phyloP scores from a whole-genome alignment of 1,284 basidiomycete species.

The Malassezia psittaci region DNA sequence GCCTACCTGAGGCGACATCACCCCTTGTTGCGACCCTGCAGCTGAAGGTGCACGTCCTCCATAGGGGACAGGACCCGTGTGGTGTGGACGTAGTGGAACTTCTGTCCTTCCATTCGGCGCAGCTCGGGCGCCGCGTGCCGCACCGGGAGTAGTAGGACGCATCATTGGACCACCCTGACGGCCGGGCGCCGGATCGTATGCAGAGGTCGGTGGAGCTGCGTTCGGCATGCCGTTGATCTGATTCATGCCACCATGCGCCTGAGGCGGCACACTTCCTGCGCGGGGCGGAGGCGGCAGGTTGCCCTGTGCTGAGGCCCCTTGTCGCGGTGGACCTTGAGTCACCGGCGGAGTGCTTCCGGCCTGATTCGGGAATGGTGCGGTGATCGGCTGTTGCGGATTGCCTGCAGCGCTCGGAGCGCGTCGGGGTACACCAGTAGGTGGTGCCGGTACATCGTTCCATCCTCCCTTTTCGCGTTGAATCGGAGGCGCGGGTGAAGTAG shows the following conservation, averaged over 20 bases:
- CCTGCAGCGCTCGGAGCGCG: constrained; percentile 33
- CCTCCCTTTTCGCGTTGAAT: constrained; percentile 61
- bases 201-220: not conserved
- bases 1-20: constrained; percentile 1
- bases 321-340: constrained; percentile 5
- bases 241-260: not conserved
- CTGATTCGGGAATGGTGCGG: constrained; percentile 75
- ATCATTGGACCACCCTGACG: not conserved
- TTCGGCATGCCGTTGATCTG: constrained; percentile 4
- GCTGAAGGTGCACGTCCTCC: not conserved
- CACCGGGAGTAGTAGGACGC: constrained; percentile 13
- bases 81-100: constrained; percentile 8
- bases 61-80: constrained; percentile 12
- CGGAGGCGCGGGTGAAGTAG: constrained; percentile 48
- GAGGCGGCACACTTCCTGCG: constrained; percentile 1
- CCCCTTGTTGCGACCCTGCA: not conserved
- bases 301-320: not conserved
- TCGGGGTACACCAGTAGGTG: constrained; percentile 35
- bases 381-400: constrained; percentile 52
- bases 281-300: constrained; percentile 2
- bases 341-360: constrained; percentile 13
- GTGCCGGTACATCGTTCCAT: constrained; percentile 78
- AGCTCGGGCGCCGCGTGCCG: constrained; percentile 7
- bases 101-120: not conserved
- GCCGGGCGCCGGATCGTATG: not conserved